Percentiles rank a stretch among this genome's conserved stretches.
phyloP scores from a whole-genome alignment of 768 basidiomycete genomes.

The Tricholoma sp. region DNA sequence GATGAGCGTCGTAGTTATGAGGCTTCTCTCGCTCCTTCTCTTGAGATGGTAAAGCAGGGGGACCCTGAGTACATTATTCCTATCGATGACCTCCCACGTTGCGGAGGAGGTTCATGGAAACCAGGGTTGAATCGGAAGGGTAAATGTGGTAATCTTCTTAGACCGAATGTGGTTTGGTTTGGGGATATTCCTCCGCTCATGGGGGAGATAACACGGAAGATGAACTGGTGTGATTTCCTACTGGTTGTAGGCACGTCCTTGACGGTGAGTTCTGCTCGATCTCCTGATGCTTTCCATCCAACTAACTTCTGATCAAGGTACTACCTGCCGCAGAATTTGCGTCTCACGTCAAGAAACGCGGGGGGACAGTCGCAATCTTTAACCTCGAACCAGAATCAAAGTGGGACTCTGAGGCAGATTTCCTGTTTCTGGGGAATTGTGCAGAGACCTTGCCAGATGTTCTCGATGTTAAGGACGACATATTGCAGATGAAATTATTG shows the following conservation, averaged over 20 bases:
- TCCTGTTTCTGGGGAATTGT: slow-evolving; percentile 43
- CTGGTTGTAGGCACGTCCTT: slow-evolving; percentile 42
- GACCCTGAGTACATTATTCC: slow-evolving; percentile 16
- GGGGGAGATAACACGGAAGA: slow-evolving; percentile 27
- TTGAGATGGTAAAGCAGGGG: slow-evolving; percentile 25
- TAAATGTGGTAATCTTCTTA: slow-evolving; percentile 27
- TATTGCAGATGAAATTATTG: neutral
- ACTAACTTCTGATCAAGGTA: slow-evolving; percentile 18
- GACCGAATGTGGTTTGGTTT: slow-evolving; percentile 45
- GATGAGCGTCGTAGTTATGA: slow-evolving; percentile 21
- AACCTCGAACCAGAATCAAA: slow-evolving; percentile 28
- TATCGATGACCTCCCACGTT: slow-evolving; percentile 23
- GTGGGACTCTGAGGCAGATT: slow-evolving; percentile 39
- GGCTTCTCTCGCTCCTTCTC: slow-evolving; percentile 25
- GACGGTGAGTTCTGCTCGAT: slow-evolving; percentile 22
- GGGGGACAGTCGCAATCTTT: slow-evolving; percentile 36
- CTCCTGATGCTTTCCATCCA: neutral
- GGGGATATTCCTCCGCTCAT: slow-evolving; percentile 31
- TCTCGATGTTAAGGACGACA: slow-evolving; percentile 21
- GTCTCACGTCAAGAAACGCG: slow-evolving; percentile 23
- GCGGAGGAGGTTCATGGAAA: slow-evolving; percentile 18
- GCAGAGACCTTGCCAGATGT: slow-evolving; percentile 36
- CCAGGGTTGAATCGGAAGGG: slow-evolving; percentile 24
- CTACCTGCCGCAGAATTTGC: slow-evolving; percentile 31
- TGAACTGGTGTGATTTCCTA: slow-evolving; percentile 31